phyloP scores from a whole-genome alignment of 1,284 basidiomycete species.

The Xanthoconium separans region DNA sequence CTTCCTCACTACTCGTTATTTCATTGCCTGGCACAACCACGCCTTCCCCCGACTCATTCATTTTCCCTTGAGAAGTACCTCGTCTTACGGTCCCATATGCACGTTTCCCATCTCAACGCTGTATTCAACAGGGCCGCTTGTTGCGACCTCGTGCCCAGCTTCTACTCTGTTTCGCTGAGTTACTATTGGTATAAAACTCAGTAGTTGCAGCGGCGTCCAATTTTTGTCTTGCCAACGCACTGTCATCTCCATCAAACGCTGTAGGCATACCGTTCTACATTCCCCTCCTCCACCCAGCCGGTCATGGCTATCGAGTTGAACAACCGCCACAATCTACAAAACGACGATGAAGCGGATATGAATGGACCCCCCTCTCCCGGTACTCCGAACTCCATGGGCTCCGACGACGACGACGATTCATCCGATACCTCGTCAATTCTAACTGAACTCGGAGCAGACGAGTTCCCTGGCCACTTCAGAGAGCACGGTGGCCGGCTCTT shows the following conservation, averaged over 20 bases:
- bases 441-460: constrained; percentile 42
- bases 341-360: constrained; percentile 18
- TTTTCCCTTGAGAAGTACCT: constrained; percentile 17
- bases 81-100: constrained; percentile 11
- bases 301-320: constrained; percentile 32
- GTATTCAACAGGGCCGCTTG: constrained; percentile 33
- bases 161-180: constrained; percentile 40
- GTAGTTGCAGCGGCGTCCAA: constrained; percentile 38
- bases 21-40: constrained; percentile 6
- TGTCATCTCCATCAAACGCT: constrained; percentile 30
- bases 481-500: constrained; percentile 59
- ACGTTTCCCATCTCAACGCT: constrained; percentile 27
- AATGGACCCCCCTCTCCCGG: constrained; percentile 12
- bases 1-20: constrained; percentile 6
- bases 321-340: constrained; percentile 25
- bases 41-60: constrained; percentile 5
- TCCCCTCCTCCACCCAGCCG: constrained; percentile 4
- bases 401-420: constrained; percentile 31
- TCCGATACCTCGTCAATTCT: constrained; percentile 45
- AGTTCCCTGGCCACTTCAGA: constrained; percentile 57
- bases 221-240: constrained; percentile 38
- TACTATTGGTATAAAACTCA: constrained; percentile 41
- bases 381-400: constrained; percentile 5
- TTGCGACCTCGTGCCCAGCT: constrained; percentile 37
- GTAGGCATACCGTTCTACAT: constrained; percentile 15